Base-by-base conservation (phyloP, 139 green algal species). In the Chlorella vulgaris region DNA sequence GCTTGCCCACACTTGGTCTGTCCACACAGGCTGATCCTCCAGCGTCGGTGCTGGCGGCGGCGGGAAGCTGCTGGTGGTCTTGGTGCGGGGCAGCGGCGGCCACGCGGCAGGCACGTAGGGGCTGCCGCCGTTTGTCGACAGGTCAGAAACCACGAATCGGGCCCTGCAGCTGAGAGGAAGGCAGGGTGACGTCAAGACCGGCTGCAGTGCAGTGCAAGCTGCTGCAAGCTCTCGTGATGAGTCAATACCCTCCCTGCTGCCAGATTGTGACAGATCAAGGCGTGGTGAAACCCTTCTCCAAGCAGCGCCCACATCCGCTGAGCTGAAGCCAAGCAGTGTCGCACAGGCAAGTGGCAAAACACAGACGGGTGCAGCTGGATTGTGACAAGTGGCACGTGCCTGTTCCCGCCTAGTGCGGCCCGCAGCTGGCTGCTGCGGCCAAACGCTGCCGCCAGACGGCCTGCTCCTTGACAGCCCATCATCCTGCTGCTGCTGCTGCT, bases 21-120 rank as follows among this genome's bases (percentile, higher is more conserved):
- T 88, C 81, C 88, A 92, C 1, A 82, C 38, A 5, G 86, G 81
- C 38, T 81, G 81, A 6, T 85, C 81, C 35, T 79, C 73, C n/a
- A n/a, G n/a, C n/a, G n/a, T n/a, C n/a, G n/a, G 73, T 35, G 35
- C 53, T 13, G 73, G 73, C 73, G 73, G 73, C 51, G 53, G 53
- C 26, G 73, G 73, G 36, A 79, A 79, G 73, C 50, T 63, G 8
- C 21, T n/a, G 19, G 55, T 65, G 55, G 55, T 65, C 55, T 65
- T 65, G 18, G 28, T 21, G 8, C 55, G 55, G 28, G 55, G 55
- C 55, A 65, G 55, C 18, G 55, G 55, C 55, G 55, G 55, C 55
- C 55, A 65, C 18, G 55, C 55, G 22, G 55, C n/a, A 21, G 55
- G 55, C 55, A 65, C 55, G 22, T 65, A 65, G 21, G 55, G 55